A percentile compares a stretch with the other conserved stretches of the same genome.
These are phyloP conservation scores for Xylaria sp. DNA, from an alignment of 2,329 filamentous ascomycete genomes.

Conservation along the genomic window DNA sequence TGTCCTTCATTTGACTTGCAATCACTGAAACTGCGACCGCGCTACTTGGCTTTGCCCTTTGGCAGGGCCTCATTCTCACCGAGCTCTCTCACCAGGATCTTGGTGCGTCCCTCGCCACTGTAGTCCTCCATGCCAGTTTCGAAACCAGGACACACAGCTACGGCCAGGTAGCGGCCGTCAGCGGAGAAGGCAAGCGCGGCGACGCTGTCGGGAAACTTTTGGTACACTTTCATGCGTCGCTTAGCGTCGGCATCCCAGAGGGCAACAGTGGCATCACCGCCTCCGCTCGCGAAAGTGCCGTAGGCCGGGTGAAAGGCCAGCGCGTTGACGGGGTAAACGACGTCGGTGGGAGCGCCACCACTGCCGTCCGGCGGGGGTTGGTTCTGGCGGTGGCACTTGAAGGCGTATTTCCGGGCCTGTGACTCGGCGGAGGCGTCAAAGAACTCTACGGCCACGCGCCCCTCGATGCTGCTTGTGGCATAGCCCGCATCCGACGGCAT, in stretches of 20 bases:
- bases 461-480: conserved; percentile 91
- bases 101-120: conserved; percentile 75
- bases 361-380: conserved; percentile 64
- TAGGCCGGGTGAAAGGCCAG: conserved; percentile 85
- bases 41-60: conserved; percentile 74
- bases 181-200: conserved; percentile 79
- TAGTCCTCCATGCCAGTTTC: conserved; percentile 88
- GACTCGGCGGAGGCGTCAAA: conserved; percentile 90
- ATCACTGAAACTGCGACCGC: conserved; percentile 33
- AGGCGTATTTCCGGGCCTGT: conserved; percentile 94
- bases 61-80: conserved; percentile 88
- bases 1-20: background rate
- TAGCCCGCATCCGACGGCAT: conserved; percentile 98
- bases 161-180: conserved; percentile 80
- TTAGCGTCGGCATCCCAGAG: conserved; percentile 94
- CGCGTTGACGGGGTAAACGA: conserved; percentile 92
- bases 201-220: conserved; percentile 82
- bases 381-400: conserved; percentile 94
- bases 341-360: conserved; percentile 68
- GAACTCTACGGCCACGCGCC: conserved; percentile 96
- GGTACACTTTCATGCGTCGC: conserved; percentile 88
- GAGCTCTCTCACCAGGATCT: conserved; percentile 84
- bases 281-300: conserved; percentile 88
- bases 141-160: conserved; percentile 86
- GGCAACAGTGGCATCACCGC: conserved; percentile 90